A percentile compares a stretch with the other conserved stretches of the same genome.
These are phyloP conservation scores for Phoma sp. DNA, from an alignment of 2,329 filamentous ascomycete species.

Conservation along the genomic window DNA sequence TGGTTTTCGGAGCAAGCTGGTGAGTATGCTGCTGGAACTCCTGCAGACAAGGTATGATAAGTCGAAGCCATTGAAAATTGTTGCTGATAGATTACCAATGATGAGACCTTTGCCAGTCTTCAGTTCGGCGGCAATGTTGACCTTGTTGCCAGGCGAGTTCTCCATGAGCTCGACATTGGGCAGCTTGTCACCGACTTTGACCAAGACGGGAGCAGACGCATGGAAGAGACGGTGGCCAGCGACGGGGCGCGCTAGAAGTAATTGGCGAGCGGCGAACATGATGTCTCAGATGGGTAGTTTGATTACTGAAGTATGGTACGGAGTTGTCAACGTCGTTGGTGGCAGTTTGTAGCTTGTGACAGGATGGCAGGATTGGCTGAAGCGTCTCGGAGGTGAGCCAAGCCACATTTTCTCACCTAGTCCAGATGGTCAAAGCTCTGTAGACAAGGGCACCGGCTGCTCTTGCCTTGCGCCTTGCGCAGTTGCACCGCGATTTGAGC, in stretches of 20 bases:
- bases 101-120: constrained; percentile 73
- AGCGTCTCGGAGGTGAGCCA: constrained; percentile 5
- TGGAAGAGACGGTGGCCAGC: constrained; percentile 62
- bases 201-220: constrained; percentile 65
- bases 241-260: constrained; percentile 25
- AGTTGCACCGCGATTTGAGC: neutral
- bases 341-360: constrained; percentile 7
- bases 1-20: constrained; percentile 73
- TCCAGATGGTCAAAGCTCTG: constrained; percentile 1
- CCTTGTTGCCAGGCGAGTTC: constrained; percentile 87
- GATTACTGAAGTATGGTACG: constrained; percentile 7
- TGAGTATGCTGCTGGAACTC: constrained; percentile 54
- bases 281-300: constrained; percentile 8
- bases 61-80: constrained; percentile 1
- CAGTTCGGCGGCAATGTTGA: constrained; percentile 83
- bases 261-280: constrained; percentile 37
- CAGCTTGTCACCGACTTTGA: constrained; percentile 80
- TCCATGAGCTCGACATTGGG: constrained; percentile 81
- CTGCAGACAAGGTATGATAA: constrained; percentile 24
- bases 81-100: constrained; percentile 54
- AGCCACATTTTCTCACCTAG: constrained; percentile 7
- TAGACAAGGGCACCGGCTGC: constrained; percentile 9
- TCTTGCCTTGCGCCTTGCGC: neutral
- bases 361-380: constrained; percentile 3
- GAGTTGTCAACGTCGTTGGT: constrained; percentile 16